These are phyloP conservation scores for Xylaria flabelliformis DNA, from an alignment of 495 filamentous ascomycete genomes.

Conservation along the genomic window DNA sequence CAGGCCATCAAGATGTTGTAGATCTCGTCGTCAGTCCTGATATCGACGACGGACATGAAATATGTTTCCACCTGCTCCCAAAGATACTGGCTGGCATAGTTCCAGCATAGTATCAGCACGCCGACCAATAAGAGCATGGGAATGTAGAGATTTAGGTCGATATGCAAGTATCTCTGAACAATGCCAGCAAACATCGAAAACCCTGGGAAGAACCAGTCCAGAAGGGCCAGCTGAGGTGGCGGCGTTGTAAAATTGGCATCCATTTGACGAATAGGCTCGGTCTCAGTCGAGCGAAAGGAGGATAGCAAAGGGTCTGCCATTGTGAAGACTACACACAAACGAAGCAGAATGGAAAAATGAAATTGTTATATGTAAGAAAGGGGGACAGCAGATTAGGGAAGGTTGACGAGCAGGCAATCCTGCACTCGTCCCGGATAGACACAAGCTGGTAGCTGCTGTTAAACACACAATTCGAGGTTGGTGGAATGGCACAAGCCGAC, in stretches of 20 bases:
- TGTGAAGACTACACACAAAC: not conserved
- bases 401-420: not conserved
- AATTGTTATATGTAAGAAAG: not conserved
- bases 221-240: slow-evolving; percentile 49
- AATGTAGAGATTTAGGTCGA: slow-evolving; percentile 77
- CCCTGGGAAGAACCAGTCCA: slow-evolving; percentile 77
- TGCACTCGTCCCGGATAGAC: not conserved
- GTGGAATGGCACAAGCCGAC: not conserved
- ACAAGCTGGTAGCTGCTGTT: not conserved
- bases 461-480: not conserved
- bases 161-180: slow-evolving; percentile 63
- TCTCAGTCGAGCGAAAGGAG: not conserved
- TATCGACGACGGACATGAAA: slow-evolving; percentile 66
- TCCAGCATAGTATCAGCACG: slow-evolving; percentile 55
- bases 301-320: slow-evolving; percentile 33
- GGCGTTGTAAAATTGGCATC: slow-evolving; percentile 18
- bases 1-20: slow-evolving; percentile 75
- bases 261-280: slow-evolving; percentile 21
- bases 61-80: slow-evolving; percentile 50
- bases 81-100: slow-evolving; percentile 56
- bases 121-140: slow-evolving; percentile 62
- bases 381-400: not conserved
- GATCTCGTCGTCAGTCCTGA: slow-evolving; percentile 70
- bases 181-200: slow-evolving; percentile 69
- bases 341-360: not conserved